Conservation (phyloP, 2,329 filamentous ascomycete genomes). For the Colletotrichum filicis region DNA sequence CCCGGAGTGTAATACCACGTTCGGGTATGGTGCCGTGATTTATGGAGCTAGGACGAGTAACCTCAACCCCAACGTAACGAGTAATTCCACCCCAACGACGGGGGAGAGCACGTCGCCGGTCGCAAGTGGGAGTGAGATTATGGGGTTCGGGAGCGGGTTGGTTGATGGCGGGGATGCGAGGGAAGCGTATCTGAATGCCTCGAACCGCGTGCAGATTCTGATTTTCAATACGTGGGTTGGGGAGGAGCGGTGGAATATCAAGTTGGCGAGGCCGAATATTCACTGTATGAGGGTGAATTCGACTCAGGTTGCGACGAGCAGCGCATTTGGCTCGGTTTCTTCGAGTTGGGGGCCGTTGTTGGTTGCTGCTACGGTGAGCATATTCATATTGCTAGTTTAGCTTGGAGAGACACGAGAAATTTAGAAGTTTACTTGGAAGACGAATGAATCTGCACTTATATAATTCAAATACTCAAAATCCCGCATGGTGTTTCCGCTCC, state of each 20-base stretch:
- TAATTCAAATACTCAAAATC: no score
- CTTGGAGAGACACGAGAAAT: no score
- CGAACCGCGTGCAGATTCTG: conserved; percentile 8
- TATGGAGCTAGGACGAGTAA: not conserved
- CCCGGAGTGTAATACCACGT: not conserved
- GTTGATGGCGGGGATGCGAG: not conserved
- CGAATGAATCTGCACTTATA: accelerated
- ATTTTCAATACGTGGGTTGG: conserved; percentile 16
- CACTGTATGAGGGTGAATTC: conserved; percentile 18
- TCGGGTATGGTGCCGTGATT: not conserved
- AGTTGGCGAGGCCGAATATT: not conserved
- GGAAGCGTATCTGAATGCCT: not conserved
- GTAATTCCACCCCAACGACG: not conserved
- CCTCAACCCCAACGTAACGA: not conserved
- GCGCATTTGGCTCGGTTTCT: no score
- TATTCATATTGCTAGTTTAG: not conserved
- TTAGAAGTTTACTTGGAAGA: no score
- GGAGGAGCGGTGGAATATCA: not conserved
- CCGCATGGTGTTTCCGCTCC: no score
- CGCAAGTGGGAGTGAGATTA: not conserved
- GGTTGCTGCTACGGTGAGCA: not conserved
- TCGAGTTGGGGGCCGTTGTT: not conserved
- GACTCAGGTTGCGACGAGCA: not conserved
- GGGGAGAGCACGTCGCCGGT: not conserved
- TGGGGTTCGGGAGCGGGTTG: conserved; percentile 5